phyloP scores from a whole-genome alignment of 1,284 basidiomycete species.

The Mycena sp. region DNA sequence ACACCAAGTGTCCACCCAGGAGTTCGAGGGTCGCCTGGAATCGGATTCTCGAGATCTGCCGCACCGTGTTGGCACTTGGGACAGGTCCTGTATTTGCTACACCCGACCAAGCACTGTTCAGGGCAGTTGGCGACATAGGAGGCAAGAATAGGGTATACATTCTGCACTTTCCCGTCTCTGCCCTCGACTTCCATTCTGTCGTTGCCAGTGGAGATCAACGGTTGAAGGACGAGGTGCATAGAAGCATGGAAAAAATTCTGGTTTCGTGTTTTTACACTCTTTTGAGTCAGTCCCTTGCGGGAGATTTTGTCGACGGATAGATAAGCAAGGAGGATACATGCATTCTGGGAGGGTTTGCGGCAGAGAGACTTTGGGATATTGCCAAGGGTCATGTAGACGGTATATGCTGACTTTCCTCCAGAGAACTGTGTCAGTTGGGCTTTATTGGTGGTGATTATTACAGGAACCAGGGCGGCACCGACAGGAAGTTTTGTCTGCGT shows the following conservation, averaged over 20 bases:
- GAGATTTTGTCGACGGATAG: slow-evolving; percentile 25
- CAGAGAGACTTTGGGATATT: slow-evolving; percentile 26
- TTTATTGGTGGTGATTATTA: too few relatives aligned
- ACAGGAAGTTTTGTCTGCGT: too few relatives aligned
- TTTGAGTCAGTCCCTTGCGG: neutral
- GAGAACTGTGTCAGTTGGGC: too few relatives aligned
- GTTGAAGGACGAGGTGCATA: slow-evolving; percentile 36
- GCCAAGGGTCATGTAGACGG: slow-evolving; percentile 41
- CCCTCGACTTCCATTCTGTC: slow-evolving; percentile 39
- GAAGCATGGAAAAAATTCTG: slow-evolving; percentile 30
- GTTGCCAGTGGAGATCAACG: slow-evolving; percentile 37
- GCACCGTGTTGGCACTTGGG: slow-evolving; percentile 27
- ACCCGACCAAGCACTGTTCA: slow-evolving; percentile 38
- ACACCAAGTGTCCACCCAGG: neutral
- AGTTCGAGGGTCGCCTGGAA: neutral
- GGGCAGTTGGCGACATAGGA: slow-evolving; percentile 44
- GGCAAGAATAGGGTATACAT: slow-evolving; percentile 34
- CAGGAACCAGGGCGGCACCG: too few relatives aligned
- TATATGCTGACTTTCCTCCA: slow-evolving; percentile 30
- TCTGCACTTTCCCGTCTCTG: slow-evolving; percentile 35
- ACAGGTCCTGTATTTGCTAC: slow-evolving; percentile 22
- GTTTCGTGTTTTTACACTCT: slow-evolving; percentile 11
- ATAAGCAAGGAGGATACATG: slow-evolving; percentile 37
- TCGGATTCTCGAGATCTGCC: slow-evolving; percentile 14
- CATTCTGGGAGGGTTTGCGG: slow-evolving; percentile 22